Evolutionary conservation across 768 basidiomycete species (phyloP), one percentile per base, ranked within the genome.

Genomic region (Tylopilus cervinicoccineus): DNA sequence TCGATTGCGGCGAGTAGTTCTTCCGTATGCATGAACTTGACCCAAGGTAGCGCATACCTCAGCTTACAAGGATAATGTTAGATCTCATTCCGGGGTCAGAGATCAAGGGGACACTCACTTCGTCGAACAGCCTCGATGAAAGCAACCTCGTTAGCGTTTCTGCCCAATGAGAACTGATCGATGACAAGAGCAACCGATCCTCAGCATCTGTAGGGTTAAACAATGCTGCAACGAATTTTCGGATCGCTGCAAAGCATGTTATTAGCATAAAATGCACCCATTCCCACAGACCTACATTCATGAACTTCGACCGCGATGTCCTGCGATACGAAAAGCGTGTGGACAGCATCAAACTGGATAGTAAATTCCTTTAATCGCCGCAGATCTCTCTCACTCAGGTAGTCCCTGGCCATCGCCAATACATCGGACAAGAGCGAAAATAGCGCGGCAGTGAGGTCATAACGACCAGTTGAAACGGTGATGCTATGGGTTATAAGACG

Each of bases 1-100:
- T 79, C 76, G 11, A 88, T 57, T 6, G 78, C 64, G 6, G 62
- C 53, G 4, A 79, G 64, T 3, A 81, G 59, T 14, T 73, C 72
- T 3, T 66, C 54, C 3, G 64, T 57, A 6, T 68, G 60, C 55
- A 84, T 73, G 56, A 77, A 85, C 33, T 68, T 72, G 36, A 85
- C 68, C 87, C 87, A 90, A 13, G 52, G 53, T 0, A 34, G 48
- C 5, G 28, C 52, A 42, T 38, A 28, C 11, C n/a, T 48, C 40
- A 50, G 52, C 60, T 63, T 53, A 26, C 48, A 23, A 9, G 23
- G n/a, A 19, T 33, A 23, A 1, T 11, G 22, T 48, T 33, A 54
- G 19, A 39, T 46, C 13, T 33, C 4, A 29, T 45, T 33, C 37
- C 2, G 4, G 8, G 7, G 8, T 8, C 17, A 9, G 31, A 5